Base-by-base conservation (phyloP, 331 rosid genomes). In the Quercus lobata region DNA sequence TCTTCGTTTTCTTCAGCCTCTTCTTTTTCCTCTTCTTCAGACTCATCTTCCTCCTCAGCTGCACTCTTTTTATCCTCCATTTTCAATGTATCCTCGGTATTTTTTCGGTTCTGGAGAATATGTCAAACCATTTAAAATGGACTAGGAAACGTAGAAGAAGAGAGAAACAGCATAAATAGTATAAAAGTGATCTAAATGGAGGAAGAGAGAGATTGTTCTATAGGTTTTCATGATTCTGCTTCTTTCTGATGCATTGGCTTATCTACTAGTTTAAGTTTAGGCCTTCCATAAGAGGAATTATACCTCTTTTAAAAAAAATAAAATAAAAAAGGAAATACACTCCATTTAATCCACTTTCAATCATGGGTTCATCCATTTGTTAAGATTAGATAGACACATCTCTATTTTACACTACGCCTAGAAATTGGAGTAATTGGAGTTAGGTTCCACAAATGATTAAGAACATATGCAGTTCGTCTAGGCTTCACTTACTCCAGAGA, bases 31-130 rank as follows among this genome's bases (percentile, higher is more conserved):
- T 87, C 87, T 52, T 86, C 74, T 55, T 74, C 80, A 68, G 85
- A 82, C 57, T 89, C 93, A 53, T 86, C 91, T 72, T 92, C 97
- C 52, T 92, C 78, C 81, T 92, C 97, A 74, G 86, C 73, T 74
- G 90, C 14, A 84, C 75, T 71, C 89, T 80, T 90, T 80, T 84
- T 90, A 76, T 79, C 81, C 82, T 87, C 91, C 52, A 27, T 76
- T 72, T 75, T 84, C 32, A 88, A 82, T 86, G 83, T 82, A 81
- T 87, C 93, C 66, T 77, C 91, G 46, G 58, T 88, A 79, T 87
- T 93, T 89, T 84, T 91, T 71, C 63, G 90, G 71, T 69, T 89
- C 99, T 95, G 78, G 76, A 83, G 35, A 71, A 71, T 22, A 57
- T 27, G 24, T 60, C 73, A 81, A 52, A 72, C 46, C 6, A 35